Conservation (phyloP, 2,329 filamentous ascomycete genomes). For the Fusarium duplospermum region DNA sequence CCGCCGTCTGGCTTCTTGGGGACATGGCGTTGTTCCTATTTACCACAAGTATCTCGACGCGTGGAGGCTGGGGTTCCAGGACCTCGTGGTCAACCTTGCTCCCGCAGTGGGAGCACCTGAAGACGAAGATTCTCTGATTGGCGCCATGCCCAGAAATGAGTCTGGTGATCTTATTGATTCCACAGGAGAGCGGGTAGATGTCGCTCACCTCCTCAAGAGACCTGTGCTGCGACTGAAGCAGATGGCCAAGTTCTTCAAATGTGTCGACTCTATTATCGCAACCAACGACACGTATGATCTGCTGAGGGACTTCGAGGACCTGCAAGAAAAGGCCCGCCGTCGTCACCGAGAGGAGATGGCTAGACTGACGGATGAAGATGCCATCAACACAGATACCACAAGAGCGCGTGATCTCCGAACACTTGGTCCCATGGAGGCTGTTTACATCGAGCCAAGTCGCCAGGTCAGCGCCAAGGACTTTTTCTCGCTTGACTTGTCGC, state of each 20-base stretch:
- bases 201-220: slow-evolving; percentile 90
- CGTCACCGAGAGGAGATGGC: slow-evolving; percentile 74
- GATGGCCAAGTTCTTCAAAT: slow-evolving; percentile 84
- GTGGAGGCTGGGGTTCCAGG: slow-evolving; percentile 94
- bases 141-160: slow-evolving; percentile 70
- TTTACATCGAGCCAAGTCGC: slow-evolving; percentile 79
- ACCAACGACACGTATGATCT: slow-evolving; percentile 59
- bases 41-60: slow-evolving; percentile 88
- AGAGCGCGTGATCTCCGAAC: slow-evolving; percentile 83
- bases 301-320: slow-evolving; percentile 69
- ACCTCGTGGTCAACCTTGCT: slow-evolving; percentile 92
- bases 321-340: slow-evolving; percentile 82
- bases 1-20: slow-evolving; percentile 82
- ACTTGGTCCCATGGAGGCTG: slow-evolving; percentile 75
- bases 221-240: slow-evolving; percentile 90
- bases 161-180: slow-evolving; percentile 76
- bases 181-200: slow-evolving; percentile 90
- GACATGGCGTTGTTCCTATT: slow-evolving; percentile 78
- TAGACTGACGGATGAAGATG: slow-evolving; percentile 84
- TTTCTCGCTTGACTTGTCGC: slow-evolving; percentile 85
- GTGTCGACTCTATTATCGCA: slow-evolving; percentile 67
- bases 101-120: slow-evolving; percentile 67
- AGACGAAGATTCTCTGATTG: slow-evolving; percentile 70
- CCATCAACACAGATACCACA: slow-evolving; percentile 83
- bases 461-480: slow-evolving; percentile 91